Conservation (phyloP, 2,329 filamentous ascomycete species). For the Diaporthe sp. region DNA sequence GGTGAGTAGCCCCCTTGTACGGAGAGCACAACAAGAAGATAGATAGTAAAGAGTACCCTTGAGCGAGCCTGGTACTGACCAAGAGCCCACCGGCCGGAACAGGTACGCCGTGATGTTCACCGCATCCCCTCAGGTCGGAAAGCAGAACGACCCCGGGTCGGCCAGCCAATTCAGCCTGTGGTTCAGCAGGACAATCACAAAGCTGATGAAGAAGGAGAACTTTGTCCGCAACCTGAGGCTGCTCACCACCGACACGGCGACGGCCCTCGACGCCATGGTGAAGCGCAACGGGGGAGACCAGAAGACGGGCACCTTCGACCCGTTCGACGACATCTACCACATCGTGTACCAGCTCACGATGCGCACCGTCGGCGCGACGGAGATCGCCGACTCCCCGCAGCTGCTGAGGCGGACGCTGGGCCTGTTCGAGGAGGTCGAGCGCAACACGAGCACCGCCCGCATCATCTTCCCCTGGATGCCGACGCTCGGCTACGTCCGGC, state of each 20-base stretch:
- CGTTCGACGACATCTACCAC: slow-evolving; percentile 63
- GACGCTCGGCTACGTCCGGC: slow-evolving; percentile 52
- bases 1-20: slow-evolving; percentile 43
- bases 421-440: slow-evolving; percentile 59
- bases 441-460: slow-evolving; percentile 51
- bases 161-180: slow-evolving; percentile 38
- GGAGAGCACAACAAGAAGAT: no score
- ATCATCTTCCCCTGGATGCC: slow-evolving; percentile 66
- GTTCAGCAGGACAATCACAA: slow-evolving; percentile 46
- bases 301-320: slow-evolving; percentile 54
- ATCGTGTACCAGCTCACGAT: slow-evolving; percentile 68
- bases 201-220: slow-evolving; percentile 50
- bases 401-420: slow-evolving; percentile 54
- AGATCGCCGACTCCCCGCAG: slow-evolving; percentile 59
- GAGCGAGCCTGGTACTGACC: neutral
- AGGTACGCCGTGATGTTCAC: slow-evolving; percentile 47
- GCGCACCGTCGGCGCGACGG: slow-evolving; percentile 62
- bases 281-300: slow-evolving; percentile 25
- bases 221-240: slow-evolving; percentile 50
- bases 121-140: slow-evolving; percentile 40
- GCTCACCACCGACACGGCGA: slow-evolving; percentile 54
- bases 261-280: slow-evolving; percentile 43
- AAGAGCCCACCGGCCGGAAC: neutral
- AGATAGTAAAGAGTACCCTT: neutral
- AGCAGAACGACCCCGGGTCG: slow-evolving; percentile 24